These are phyloP conservation scores for Cicer yamashitae DNA, from an alignment of 306 rosid genomes.

Conservation along the genomic window DNA sequence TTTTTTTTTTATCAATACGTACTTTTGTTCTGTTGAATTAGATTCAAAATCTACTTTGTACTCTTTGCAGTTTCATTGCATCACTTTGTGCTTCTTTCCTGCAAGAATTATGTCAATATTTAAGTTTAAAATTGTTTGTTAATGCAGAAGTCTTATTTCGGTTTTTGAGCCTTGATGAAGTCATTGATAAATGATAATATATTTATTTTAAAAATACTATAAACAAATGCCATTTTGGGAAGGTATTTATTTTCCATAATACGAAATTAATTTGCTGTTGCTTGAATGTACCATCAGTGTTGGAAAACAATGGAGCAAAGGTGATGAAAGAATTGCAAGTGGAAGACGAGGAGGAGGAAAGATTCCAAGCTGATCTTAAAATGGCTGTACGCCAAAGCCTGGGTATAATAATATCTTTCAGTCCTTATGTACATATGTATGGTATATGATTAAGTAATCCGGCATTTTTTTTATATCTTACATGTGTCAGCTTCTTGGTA, in stretches of 20 bases:
- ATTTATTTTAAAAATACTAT: constrained; percentile 1
- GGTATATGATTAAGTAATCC: not conserved
- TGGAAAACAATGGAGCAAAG: constrained; percentile 60
- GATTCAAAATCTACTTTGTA: constrained; percentile 20
- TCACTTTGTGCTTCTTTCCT: constrained; percentile 20
- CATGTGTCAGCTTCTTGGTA: not conserved
- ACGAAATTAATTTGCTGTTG: constrained; percentile 34
- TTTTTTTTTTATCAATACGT: constrained; percentile 10
- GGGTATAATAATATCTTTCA: constrained; percentile 56
- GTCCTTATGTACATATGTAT: not conserved
- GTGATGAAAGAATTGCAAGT: constrained; percentile 58
- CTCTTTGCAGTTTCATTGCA: constrained; percentile 36
- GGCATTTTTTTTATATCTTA: too few species aligned
- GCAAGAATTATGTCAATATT: constrained; percentile 36
- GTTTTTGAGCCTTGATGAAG: constrained; percentile 22
- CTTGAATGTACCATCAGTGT: constrained; percentile 46
- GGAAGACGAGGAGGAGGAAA: constrained; percentile 86
- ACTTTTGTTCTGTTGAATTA: constrained; percentile 30
- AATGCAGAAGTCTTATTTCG: constrained; percentile 22
- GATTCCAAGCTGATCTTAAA: constrained; percentile 92
- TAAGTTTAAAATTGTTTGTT: constrained; percentile 20
- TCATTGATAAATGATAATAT: not conserved
- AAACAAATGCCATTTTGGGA: constrained; percentile 35
- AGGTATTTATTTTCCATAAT: constrained; percentile 40
- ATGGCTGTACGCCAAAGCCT: constrained; percentile 91